Conservation (phyloP, 148 eudicot genomes). For the Silene latifolia region DNA sequence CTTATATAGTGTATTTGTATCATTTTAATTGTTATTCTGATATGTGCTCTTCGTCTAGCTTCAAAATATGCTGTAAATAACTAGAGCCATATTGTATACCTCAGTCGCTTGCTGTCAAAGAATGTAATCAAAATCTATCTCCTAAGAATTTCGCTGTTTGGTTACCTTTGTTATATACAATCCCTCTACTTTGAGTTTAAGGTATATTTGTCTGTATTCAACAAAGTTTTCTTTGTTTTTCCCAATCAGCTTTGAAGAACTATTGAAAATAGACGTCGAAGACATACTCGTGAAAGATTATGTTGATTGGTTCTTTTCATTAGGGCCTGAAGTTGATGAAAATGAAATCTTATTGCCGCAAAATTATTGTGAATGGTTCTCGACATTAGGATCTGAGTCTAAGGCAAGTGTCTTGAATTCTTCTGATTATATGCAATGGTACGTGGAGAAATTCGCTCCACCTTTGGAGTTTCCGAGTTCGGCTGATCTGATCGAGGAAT, state of each 20-base stretch:
- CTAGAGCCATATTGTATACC: no score
- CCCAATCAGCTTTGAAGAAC: background rate
- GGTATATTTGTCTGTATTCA: no score
- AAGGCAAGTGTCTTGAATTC: background rate
- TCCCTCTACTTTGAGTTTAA: no score
- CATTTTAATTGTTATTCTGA: no score
- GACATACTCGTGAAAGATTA: background rate
- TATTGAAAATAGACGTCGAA: background rate
- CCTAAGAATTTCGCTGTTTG: no score
- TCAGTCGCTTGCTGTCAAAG: no score
- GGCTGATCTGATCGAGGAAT: background rate
- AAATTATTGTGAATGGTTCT: background rate
- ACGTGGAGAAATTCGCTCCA: background rate
- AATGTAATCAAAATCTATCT: no score
- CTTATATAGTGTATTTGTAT: no score
- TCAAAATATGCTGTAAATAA: no score
- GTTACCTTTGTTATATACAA: no score
- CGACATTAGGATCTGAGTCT: background rate
- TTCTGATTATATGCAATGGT: background rate
- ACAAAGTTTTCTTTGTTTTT: background rate
- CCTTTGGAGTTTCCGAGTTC: background rate
- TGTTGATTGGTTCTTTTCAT: background rate
- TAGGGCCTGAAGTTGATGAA: background rate
- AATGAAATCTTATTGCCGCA: background rate
- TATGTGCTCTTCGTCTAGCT: no score